These are phyloP conservation scores for Tricholoma saponaceum DNA, from an alignment of 768 basidiomycete genomes.

Conservation along the genomic window DNA sequence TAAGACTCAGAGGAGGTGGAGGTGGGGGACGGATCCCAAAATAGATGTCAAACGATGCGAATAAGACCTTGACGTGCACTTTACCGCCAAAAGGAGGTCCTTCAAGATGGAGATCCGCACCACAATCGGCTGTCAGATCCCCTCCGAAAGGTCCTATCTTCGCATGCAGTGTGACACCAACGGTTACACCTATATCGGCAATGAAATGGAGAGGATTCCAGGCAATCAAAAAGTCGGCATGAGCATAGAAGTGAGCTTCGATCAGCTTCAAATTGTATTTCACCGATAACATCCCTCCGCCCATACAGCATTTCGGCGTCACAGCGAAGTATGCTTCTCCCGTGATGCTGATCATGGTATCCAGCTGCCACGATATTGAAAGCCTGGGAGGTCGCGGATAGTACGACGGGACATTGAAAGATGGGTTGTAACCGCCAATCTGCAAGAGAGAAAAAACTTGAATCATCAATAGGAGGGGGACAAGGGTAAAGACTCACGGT, in stretches of 20 bases:
- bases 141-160: too few species aligned
- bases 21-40: background rate
- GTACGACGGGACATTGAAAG: background rate
- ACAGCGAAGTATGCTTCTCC: conserved; percentile 3
- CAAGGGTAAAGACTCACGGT: background rate
- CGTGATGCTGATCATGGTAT: background rate
- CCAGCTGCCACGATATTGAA: background rate
- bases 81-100: conserved; percentile 4
- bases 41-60: background rate
- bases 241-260: background rate
- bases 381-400: conserved; percentile 1
- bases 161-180: background rate
- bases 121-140: background rate
- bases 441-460: background rate
- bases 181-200: background rate
- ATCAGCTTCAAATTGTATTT: background rate
- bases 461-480: too few species aligned
- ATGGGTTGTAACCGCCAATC: conserved; percentile 4
- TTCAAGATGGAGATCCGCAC: background rate
- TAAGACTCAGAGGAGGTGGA: background rate
- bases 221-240: conserved; percentile 2
- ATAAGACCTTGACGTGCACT: background rate
- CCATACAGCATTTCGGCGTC: conserved; percentile 2
- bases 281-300: background rate
- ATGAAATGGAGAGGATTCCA: conserved; percentile 3